A percentile compares a stretch with the other conserved stretches of the same genome.
These are phyloP conservation scores for Asterochloris sp. DNA, from an alignment of 139 green algal genomes.

Conservation along the genomic window DNA sequence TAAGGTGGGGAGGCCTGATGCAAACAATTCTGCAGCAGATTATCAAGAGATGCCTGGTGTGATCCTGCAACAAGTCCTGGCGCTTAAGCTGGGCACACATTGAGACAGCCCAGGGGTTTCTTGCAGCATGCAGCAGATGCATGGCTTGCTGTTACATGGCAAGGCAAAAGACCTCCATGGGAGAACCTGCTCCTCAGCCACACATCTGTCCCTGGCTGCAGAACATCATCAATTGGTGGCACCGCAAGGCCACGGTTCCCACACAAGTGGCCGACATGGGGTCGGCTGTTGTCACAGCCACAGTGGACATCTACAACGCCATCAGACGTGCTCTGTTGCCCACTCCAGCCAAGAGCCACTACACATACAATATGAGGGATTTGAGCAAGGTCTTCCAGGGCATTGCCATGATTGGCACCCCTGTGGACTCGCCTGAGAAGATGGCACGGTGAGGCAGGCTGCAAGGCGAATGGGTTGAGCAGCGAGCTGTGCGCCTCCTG, in stretches of 20 bases:
- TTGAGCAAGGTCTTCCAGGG: slow-evolving; percentile 66
- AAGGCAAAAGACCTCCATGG: too few relatives aligned
- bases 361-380: slow-evolving; percentile 82
- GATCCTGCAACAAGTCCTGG: too few relatives aligned
- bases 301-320: slow-evolving; percentile 58
- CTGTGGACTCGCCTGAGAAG: slow-evolving; percentile 36
- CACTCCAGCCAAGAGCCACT: slow-evolving; percentile 80
- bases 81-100: too few relatives aligned
- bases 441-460: slow-evolving; percentile 25
- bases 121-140: too few relatives aligned
- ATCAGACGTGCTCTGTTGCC: slow-evolving; percentile 62
- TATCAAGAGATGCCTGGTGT: too few relatives aligned
- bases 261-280: slow-evolving; percentile 18
- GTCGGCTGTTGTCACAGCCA: slow-evolving; percentile 47
- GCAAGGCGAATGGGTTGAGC: too few relatives aligned
- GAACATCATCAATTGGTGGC: slow-evolving; percentile 69
- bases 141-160: too few relatives aligned
- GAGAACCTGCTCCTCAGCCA: too few relatives aligned
- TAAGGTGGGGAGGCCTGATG: too few relatives aligned
- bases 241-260: slow-evolving; percentile 41
- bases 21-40: too few relatives aligned
- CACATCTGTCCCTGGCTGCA: slow-evolving; percentile 31
- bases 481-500: too few relatives aligned
- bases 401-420: slow-evolving; percentile 40
- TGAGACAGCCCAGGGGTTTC: too few relatives aligned